Evolutionary conservation across 352 stramenopile species (phyloP), one percentile per base, ranked within the genome.

Genomic region (Chrysophaeum taylorii): DNA sequence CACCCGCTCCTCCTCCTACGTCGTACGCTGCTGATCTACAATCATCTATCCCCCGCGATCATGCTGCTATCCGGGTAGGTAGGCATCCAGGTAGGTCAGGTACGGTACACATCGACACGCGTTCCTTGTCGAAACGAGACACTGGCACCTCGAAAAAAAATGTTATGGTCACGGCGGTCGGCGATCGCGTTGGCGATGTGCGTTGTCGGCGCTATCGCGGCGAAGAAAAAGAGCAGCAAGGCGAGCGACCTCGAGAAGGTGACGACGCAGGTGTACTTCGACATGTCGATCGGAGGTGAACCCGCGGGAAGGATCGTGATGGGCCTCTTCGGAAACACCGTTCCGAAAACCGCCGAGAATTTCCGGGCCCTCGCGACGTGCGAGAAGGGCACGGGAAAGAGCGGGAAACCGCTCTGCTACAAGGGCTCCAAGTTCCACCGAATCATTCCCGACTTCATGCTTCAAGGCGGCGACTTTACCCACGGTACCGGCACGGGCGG

Each of bases 341-440:
- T 96, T 67, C 94, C 94, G 29, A 98, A 98, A 81, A 99, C 96
- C 23, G 92, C 85, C 21, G 94, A 98, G 78, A 99, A 99, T 85
- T 99, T 99, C 82, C 87, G 92, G 60, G 90, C 92, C 72, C 85
- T 99, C 33, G 98, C 92, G 84, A 98, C 94, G 45, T 93, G 92
- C 75, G 92, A 96, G 77, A 89, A 89, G 9, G 88, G 87, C 72
- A 64, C 73, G 53, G 79, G 82, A 31, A 82, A 82, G 53, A 43
- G 16, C 7, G 68, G 68, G 25, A 76, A 76, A 70, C 18, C n/a
- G 23, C 45, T 54, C 23, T 54, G 45, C 45, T 54, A 54, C 45
- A 54, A 14, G 45, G 21, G 21, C 45, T 54, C 45, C 7, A 54
- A 25, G 7, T 54, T 97, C 76, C 89, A 96, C 76, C 87, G 92